A percentile compares a stretch with the other conserved stretches of the same genome.
phyloP scores from a whole-genome alignment of 352 stramenopile species.

The Globisporangium ultimum region DNA sequence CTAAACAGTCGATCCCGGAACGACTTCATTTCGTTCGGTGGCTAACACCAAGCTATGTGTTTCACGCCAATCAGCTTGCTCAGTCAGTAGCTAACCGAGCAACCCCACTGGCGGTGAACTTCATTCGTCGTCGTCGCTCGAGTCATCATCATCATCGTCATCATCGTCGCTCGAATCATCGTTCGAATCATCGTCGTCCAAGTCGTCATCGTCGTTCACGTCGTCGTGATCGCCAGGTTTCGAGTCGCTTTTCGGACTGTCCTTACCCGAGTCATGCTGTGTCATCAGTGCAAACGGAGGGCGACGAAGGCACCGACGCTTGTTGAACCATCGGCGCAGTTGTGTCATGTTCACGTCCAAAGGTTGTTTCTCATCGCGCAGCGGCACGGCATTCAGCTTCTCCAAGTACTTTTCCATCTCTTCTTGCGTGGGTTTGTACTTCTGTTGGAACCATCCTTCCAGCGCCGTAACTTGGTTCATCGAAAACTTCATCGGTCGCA shows the following conservation, averaged over 20 bases:
- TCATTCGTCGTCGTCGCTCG: constrained; percentile 14
- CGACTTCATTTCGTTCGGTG: neutral
- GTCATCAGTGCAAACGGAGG: constrained; percentile 84
- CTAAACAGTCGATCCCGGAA: neutral
- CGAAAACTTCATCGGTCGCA: constrained; percentile 83
- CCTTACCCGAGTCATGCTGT: constrained; percentile 58
- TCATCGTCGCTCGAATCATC: constrained; percentile 52
- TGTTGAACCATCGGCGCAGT: constrained; percentile 84
- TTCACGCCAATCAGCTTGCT: constrained; percentile 10
- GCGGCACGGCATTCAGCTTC: constrained; percentile 59
- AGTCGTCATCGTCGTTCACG: constrained; percentile 17
- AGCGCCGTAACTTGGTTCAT: constrained; percentile 80
- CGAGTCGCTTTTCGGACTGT: constrained; percentile 41
- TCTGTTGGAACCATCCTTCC: constrained; percentile 84
- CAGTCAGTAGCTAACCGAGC: constrained; percentile 3
- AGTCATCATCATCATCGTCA: constrained; percentile 38
- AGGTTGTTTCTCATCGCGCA: constrained; percentile 74
- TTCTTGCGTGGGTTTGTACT: constrained; percentile 77
- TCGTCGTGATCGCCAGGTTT: constrained; percentile 1
- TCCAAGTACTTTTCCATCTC: constrained; percentile 80
- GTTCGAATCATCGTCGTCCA: constrained; percentile 33
- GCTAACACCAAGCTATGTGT: neutral
- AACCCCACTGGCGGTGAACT: constrained; percentile 11
- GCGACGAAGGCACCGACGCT: constrained; percentile 75
- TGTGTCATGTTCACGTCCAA: constrained; percentile 87